Evolutionary conservation across 140 eudicot genomes (phyloP), one percentile per base, ranked within the genome.

Genomic region (Stevia rebaudiana): DNA sequence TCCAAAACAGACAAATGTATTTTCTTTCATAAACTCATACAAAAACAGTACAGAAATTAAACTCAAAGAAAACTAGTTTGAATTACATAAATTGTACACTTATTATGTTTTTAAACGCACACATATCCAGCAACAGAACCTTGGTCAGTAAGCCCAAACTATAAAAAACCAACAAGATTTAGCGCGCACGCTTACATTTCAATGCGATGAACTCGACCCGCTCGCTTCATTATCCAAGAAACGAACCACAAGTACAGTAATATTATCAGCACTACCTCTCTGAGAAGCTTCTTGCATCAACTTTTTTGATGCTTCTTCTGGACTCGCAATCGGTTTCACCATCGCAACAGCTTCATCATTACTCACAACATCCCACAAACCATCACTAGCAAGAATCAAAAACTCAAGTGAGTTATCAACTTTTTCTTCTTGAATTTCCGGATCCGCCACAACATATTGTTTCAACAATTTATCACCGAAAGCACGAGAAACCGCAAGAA

Each of bases 401-500:
- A 89, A 89, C 84, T 89, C 97, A 0, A 89, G 92, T 1, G 95
- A 79, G 65, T 80, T 77, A 42, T 89, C 97, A 67, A 89, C 89
- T 52, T 79, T 86, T 65, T 81, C 97, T 66, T 89, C 97, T 80
- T 87, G 89, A 44, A 91, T 91, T 63, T 87, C 96, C 1, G 96
- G 96, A 76, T 87, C 96, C 70, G 98, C 96, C 44, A 87, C 98
- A 43, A 91, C 98, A 72, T 65, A 91, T 36, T 91, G 98, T 79
- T 91, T 91, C 83, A 91, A 70, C 11, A 80, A 82, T 58, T 84
- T 87, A 74, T 91, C 98, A 71, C 98, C 98, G 77, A 91, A 91
- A 6, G 98, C 98, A 73, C 98, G 96, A 24, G 98, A 91, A 65
- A 91, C 98, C 46, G 98, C 98, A 65, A 91, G 92, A 46, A 91